Evolutionary conservation across 768 basidiomycete species (phyloP).

Genomic region (Suillus decipiens): DNA sequence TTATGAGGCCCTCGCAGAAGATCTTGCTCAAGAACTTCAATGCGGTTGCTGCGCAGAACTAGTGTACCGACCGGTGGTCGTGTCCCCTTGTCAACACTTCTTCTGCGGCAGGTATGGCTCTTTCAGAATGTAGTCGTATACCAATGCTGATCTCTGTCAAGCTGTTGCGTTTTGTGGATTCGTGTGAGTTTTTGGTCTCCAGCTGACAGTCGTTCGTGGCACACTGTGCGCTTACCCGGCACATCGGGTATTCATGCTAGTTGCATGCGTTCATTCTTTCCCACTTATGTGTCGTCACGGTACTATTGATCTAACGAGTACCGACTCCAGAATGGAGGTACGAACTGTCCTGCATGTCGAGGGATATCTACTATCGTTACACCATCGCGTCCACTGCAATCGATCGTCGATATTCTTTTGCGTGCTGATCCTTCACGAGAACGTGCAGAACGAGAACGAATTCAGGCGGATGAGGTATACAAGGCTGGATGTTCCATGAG

Average conservation of each 20-base stretch:
- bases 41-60: slow-evolving; percentile 86
- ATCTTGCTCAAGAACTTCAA: slow-evolving; percentile 73
- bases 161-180: slow-evolving; percentile 84
- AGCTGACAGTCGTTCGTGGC: not conserved
- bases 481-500: slow-evolving; percentile 59
- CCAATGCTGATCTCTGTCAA: slow-evolving; percentile 49
- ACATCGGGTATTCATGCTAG: not conserved
- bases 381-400: slow-evolving; percentile 73
- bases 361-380: slow-evolving; percentile 65
- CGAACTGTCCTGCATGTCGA: slow-evolving; percentile 83
- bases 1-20: slow-evolving; percentile 48
- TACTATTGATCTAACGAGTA: slow-evolving; percentile 15
- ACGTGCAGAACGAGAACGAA: slow-evolving; percentile 68
- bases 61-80: slow-evolving; percentile 79
- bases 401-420: slow-evolving; percentile 69
- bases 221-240: not conserved
- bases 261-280: not conserved
- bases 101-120: slow-evolving; percentile 79
- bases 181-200: slow-evolving; percentile 53
- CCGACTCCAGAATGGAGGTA: slow-evolving; percentile 70
- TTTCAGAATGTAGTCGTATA: not conserved
- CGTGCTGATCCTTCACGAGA: slow-evolving; percentile 69
- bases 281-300: not conserved
- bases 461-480: slow-evolving; percentile 84
- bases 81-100: slow-evolving; percentile 86